Base-by-base conservation (phyloP, 1,284 basidiomycete genomes). In the Rhodotorula sp. region DNA sequence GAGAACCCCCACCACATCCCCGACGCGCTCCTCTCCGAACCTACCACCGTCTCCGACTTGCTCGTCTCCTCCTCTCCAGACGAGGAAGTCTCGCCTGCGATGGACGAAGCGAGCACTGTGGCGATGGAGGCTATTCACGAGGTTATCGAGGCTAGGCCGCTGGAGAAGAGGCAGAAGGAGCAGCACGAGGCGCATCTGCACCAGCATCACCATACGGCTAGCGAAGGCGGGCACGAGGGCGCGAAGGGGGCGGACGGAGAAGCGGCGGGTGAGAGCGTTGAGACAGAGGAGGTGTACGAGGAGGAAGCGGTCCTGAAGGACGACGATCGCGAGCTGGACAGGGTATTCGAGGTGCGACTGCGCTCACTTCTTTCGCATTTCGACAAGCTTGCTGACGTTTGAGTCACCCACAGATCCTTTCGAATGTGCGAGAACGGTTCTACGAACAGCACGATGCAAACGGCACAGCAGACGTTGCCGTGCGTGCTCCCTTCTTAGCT, bases 101-200 rank as follows among this genome's bases (percentile, higher is more conserved):
- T 74, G 13, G 60, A 63, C 52, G 74, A 74, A 26, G 66, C 67
- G 26, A 67, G 65, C 15, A 67, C 69, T 2, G 64, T 62, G 2
- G 65, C 65, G 9, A 70, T 71, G 13, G 54, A 59, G 58, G 86
- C 88, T 9, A 83, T 97, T 26, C 88, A 92, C 75, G 89, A 91
- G 56, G 89, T 95, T 77, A 84, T 93, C 5, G 89, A 92, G 76
- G 87, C 89, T 69, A 84, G 94, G 48, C 94, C 94, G 3, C 80
- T 97, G 50, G 92, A 91, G 20, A 92, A 89, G 83, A 88, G 89
- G 80, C 92, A 95, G 79, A 89, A 92, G 77, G 62, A 64, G 31
- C 66, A 64, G 11, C 59, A 72, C 44, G 59, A 76, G 53, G 30
- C 54, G 40, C 62, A 64, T 20, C 60, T 44, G 40, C 40, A 62